These are phyloP conservation scores for Geranium brycei DNA, from an alignment of 345 rosid species.

Conservation along the genomic window DNA sequence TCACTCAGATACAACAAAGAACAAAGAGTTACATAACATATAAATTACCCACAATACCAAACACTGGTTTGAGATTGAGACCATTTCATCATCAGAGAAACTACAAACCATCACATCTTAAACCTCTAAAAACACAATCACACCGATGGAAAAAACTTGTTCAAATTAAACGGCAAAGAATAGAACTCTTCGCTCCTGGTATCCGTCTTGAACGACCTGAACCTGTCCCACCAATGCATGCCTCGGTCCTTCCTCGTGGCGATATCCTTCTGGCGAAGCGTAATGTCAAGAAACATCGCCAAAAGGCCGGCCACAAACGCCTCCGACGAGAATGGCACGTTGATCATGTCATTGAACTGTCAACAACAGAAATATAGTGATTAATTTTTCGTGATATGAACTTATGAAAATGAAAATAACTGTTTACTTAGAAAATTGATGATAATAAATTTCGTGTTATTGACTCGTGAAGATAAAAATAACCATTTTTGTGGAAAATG, in stretches of 20 bases:
- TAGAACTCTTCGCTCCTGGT: conserved; percentile 94
- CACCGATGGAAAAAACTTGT: conserved; percentile 88
- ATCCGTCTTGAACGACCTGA: conserved; percentile 73
- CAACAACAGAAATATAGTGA: conserved; percentile 3
- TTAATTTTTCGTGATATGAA: too few species aligned
- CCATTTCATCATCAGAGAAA: neutral
- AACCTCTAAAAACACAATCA: conserved; percentile 19
- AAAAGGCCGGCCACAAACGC: conserved; percentile 70
- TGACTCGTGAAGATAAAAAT: too few species aligned
- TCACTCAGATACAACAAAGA: too few species aligned
- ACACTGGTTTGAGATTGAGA: neutral
- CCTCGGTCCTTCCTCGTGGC: conserved; percentile 66
- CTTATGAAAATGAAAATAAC: too few species aligned
- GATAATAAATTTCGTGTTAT: too few species aligned
- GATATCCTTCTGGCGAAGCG: conserved; percentile 45
- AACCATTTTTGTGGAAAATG: too few species aligned
- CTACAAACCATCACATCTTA: neutral
- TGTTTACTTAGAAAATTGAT: too few species aligned
- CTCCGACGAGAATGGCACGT: conserved; percentile 81
- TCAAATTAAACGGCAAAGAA: conserved; percentile 78
- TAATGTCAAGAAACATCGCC: conserved; percentile 58
- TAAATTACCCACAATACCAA: too few species aligned
- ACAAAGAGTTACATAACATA: too few species aligned
- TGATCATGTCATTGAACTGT: conserved; percentile 97
- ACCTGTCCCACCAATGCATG: conserved; percentile 82